phyloP scores from a whole-genome alignment of 169 alveolate genomes.

The Cyclospora cayetanensis region DNA sequence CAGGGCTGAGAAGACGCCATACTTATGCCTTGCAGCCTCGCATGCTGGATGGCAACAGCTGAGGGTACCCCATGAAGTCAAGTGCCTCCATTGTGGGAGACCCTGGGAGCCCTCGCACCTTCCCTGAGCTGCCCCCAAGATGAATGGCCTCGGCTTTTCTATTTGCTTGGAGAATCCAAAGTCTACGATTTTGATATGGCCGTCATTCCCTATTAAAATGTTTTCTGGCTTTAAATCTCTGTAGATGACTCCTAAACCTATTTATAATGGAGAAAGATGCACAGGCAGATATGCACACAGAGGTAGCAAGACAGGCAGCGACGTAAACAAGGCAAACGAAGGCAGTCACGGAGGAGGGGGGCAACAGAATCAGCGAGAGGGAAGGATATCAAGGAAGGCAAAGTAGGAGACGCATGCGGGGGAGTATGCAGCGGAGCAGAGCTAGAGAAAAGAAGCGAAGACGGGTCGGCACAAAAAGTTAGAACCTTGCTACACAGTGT shows the following conservation, averaged over 20 bases:
- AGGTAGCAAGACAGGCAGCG: neutral
- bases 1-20: neutral
- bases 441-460: neutral
- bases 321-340: too few relatives aligned
- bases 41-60: neutral
- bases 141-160: slow-evolving; percentile 78
- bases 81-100: neutral
- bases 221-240: slow-evolving; percentile 96
- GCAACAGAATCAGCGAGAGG: neutral
- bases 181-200: slow-evolving; percentile 96
- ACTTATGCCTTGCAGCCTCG: neutral
- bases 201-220: slow-evolving; percentile 94
- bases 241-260: slow-evolving; percentile 75
- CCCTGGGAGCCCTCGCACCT: neutral
- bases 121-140: slow-evolving; percentile 15
- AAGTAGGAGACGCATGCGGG: too few relatives aligned
- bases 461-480: too few relatives aligned
- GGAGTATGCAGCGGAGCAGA: too few relatives aligned
- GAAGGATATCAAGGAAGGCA: too few relatives aligned
- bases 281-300: slow-evolving; percentile 69
- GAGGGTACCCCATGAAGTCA: neutral
- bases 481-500: too few relatives aligned
- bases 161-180: slow-evolving; percentile 98
- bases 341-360: neutral
- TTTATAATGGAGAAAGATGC: slow-evolving; percentile 27